Base-by-base conservation (phyloP, 225 moss, liverwort and hornwort genomes). In the Takakia lepidozioides region DNA sequence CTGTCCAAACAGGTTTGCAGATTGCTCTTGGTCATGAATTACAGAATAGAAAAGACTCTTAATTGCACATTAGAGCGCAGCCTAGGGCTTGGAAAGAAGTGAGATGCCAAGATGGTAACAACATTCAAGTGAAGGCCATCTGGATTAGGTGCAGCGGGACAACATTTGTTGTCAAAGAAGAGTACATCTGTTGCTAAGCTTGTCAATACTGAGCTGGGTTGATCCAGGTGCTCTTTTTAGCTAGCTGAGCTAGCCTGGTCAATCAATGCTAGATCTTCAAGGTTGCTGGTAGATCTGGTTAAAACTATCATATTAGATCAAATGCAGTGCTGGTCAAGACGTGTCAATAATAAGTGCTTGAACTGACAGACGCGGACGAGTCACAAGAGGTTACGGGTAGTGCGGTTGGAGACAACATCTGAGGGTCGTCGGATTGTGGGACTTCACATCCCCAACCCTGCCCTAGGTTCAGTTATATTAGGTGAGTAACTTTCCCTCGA, bases 341-440 rank as follows among this genome's bases (percentile, higher is more conserved):
- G n/a, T n/a, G n/a, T n/a, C n/a, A n/a, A n/a, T n/a, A n/a, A n/a
- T n/a, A n/a, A n/a, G n/a, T n/a, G n/a, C n/a, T 20, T 57, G 55
- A 5, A 26, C 3, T 25, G 46, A 23, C 65, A 84, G 81, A 50
- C 72, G 48, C 63, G 87, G 49, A 83, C 85, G 52, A 87, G 82
- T 47, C 91, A 98, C 36, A 80, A 85, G 72, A 87, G 87, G 59
- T 71, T 98, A 44, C 80, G 98, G 8, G 98, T 98, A 51, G 98
- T 98, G 43, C 75, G 98, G n/a, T 60, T 98, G 30, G 98, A 91
- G 56, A 98, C 95, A 47, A 87, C 91, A 38, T 74, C 80, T 52
- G 91, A 91, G 58, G 83, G 73, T 58, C 84, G 83, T 45, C 85
- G 98, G 29, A 91, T 98, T 68, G 98, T 98, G 48, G 98, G 98